phyloP scores from a whole-genome alignment of 2,329 filamentous ascomycete genomes.

The Hymenoscyphus scutula region DNA sequence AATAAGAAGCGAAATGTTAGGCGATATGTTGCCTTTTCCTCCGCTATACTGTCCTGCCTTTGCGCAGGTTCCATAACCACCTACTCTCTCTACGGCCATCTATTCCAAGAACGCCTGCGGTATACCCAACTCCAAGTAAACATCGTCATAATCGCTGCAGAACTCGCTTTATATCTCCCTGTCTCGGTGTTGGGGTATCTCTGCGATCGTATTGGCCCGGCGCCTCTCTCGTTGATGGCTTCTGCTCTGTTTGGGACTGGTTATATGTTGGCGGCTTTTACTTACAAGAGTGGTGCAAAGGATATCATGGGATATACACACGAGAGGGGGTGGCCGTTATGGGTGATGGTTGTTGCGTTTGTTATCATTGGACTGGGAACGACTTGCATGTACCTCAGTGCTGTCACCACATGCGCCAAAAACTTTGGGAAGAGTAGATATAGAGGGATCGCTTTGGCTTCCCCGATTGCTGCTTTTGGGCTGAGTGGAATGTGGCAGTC shows the following conservation, averaged over 20 bases:
- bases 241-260: conserved; percentile 73
- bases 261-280: conserved; percentile 77
- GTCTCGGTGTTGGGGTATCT: conserved; percentile 86
- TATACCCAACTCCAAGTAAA: conserved; percentile 95
- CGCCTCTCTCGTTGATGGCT: conserved; percentile 70
- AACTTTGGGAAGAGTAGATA: conserved; percentile 91
- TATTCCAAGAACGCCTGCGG: conserved; percentile 80
- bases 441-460: conserved; percentile 82
- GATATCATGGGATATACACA: conserved; percentile 42
- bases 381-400: conserved; percentile 82
- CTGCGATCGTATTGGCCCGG: conserved; percentile 84
- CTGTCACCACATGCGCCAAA: conserved; percentile 95
- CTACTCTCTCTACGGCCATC: conserved; percentile 89
- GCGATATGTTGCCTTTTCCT: conserved; percentile 49
- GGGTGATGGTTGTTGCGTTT: conserved; percentile 83
- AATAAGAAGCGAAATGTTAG: conserved; percentile 26
- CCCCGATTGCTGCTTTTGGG: conserved; percentile 90
- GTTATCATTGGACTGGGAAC: conserved; percentile 79
- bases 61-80: conserved; percentile 90
- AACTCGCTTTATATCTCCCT: conserved; percentile 87
- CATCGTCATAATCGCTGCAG: conserved; percentile 80
- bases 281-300: conserved; percentile 61
- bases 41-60: conserved; percentile 58
- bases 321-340: conserved; percentile 64
- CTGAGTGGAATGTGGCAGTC: conserved; percentile 95